Conservation (phyloP, 2,329 filamentous ascomycete species). For the Calonectria pseudoturangicola region DNA sequence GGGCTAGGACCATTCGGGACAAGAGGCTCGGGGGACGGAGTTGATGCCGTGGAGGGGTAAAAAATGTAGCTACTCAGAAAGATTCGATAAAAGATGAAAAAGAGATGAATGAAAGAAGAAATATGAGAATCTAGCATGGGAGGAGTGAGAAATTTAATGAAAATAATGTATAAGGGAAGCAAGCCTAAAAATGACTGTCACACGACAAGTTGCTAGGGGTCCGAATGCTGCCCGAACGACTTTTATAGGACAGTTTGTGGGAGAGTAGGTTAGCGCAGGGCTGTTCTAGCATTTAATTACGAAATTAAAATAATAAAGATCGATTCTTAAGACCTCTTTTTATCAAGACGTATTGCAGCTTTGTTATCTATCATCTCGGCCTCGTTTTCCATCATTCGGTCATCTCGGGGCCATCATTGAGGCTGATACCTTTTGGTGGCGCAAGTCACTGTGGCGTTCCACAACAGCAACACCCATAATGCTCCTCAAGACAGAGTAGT, state of each 20-base stretch:
- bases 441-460: neutral
- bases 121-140: neutral
- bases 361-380: neutral
- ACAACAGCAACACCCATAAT: neutral
- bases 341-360: neutral
- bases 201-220: neutral
- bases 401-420: neutral
- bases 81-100: neutral
- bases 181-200: neutral
- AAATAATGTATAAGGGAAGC: neutral
- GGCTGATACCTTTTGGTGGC: neutral
- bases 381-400: neutral
- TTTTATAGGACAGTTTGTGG: neutral
- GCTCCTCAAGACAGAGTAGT: too few relatives aligned
- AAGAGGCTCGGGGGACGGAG: conserved; percentile 10
- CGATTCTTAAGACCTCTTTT: neutral
- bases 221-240: neutral
- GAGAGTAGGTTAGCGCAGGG: neutral
- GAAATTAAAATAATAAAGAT: neutral
- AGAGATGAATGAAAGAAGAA: neutral
- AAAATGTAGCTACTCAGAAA: neutral
- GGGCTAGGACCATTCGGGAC: neutral
- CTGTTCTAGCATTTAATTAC: neutral
- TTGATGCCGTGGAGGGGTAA: conserved; percentile 7
- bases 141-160: neutral